Evolutionary conservation across 257 asterid genomes (phyloP), one percentile per base, ranked within the genome.

Genomic region (Solanum habrochaites): DNA sequence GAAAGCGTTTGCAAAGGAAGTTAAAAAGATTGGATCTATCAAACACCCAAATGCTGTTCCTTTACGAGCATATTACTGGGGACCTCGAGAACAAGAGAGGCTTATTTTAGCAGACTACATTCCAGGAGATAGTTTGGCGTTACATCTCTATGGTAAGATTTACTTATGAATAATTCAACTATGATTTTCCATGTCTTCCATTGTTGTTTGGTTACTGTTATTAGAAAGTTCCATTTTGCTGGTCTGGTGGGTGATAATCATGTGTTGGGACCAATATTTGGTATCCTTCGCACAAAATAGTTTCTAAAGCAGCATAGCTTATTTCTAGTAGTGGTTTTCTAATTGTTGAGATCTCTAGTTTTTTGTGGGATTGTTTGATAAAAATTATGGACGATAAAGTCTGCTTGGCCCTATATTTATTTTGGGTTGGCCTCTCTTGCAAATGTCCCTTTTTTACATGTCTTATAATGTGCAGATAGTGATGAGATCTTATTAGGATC

Each of bases 41-140:
- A 94, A 89, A 92, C 96, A 96, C 86, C 93, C 90, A 49, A 91
- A 91, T 89, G 37, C 92, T 27, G 94, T 95, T 80, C 91, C 94
- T 25, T 91, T 96, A 87, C 92, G 97, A 78, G 99, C 98, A 87
- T 96, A 91, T 90, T 96, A 95, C 80, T 96, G 98, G 99, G 99
- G 99, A 14, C 98, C 98, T 37, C 91, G 97, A 85, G 98, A 96
- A 86, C 99, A 96, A 87, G 99, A 96, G 86, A 89, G 98, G 90
- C 99, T 96, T 85, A 90, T 96, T 88, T 88, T 96, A 89, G 96
- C 98, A 31, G 98, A 96, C 90, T 96, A 92, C 88, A 89, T 96
- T 32, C 87, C 89, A 71, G 99, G 99, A 35, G 98, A 96, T 90
- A 96, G 98, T 94, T 94, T 96, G 91, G 94, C 98, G 10, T 89